Conservation (phyloP, 768 basidiomycete species). For the Tylopilus sp. region DNA sequence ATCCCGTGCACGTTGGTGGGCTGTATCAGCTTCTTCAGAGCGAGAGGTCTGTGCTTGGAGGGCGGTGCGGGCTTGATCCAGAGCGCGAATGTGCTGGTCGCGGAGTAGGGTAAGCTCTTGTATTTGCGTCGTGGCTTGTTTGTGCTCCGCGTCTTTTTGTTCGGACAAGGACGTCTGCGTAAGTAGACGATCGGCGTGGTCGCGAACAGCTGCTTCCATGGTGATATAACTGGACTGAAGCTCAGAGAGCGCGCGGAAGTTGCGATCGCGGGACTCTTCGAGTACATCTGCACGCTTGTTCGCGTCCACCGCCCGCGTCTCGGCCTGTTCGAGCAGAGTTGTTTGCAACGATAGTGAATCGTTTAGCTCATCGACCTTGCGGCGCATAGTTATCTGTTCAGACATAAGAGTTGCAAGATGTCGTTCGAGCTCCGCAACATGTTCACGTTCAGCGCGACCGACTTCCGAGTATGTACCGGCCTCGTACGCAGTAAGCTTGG, state of each 20-base stretch:
- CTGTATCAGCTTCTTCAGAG: conserved; percentile 72
- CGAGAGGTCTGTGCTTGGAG: conserved; percentile 73
- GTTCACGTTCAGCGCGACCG: conserved; percentile 72
- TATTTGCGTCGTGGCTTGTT: conserved; percentile 59
- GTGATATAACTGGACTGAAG: conserved; percentile 61
- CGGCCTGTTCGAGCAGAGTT: conserved; percentile 74
- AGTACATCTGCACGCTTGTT: conserved; percentile 70
- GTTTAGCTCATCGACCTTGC: conserved; percentile 65
- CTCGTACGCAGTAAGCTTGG: conserved; percentile 89
- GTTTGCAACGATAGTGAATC: conserved; percentile 76
- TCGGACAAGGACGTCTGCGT: conserved; percentile 70
- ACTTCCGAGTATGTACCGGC: conserved; percentile 60
- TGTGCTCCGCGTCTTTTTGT: conserved; percentile 76
- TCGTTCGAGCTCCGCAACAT: conserved; percentile 69
- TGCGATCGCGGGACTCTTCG: conserved; percentile 64
- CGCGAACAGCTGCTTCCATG: conserved; percentile 65
- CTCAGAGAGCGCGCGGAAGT: conserved; percentile 61
- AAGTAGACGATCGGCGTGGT: conserved; percentile 72
- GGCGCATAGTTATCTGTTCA: conserved; percentile 64
- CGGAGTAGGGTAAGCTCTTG: conserved; percentile 67
- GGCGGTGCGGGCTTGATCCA: conserved; percentile 82
- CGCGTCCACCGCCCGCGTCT: conserved; percentile 73
- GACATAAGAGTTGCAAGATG: conserved; percentile 59
- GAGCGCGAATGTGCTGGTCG: conserved; percentile 82
- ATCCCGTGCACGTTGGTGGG: conserved; percentile 67